Evolutionary conservation across 2,329 filamentous ascomycete genomes (phyloP), one percentile per base, ranked within the genome.

Genomic region (Mariannaea elegans): DNA sequence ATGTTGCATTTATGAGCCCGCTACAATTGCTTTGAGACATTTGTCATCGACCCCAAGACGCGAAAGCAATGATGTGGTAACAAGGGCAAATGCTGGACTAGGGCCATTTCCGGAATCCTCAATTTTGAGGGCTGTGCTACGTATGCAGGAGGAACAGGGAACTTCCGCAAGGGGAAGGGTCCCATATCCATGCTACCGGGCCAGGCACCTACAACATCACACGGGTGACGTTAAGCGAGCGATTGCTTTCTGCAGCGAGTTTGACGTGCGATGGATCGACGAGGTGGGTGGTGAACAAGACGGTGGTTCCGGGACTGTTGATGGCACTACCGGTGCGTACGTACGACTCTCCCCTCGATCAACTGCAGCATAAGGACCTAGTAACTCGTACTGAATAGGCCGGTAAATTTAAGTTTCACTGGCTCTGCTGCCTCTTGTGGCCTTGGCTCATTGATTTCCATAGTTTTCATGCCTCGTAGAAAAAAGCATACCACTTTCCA

Each of bases 1-100:
- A 8, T n/a, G 18, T 44, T 44, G 49, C 38, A 52, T 27, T 36
- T 52, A 52, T 52, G 38, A 34, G 19, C 13, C 16, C 39, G 49
- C 49, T 18, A 52, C 49, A 52, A 38, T 36, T 16, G 14, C 27
- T 16, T 23, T 12, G 13, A 14, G 18, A n/a, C 29, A 44, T 52
- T 44, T 52, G 49, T 52, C 38, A 52, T 52, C 27, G 38, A 32
- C 8, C 13, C 12, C 38, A n/a, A 13, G 36, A 6, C 16, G 12
- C 48, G 14, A 23, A 39, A 16, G 47, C 34, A 9, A 39, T 29
- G 1, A 21, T 4, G 13, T 14, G 24, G 38, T 23, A 36, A 18
- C 23, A 2, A 23, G 48, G 24, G 27, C 13, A 14, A 32, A 27
- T 9, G 24, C 6, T 47, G 14, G 24, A 29, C 34, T 14, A 19